phyloP scores from a whole-genome alignment of 768 basidiomycete species.

The Fibroporia radiculosa region DNA sequence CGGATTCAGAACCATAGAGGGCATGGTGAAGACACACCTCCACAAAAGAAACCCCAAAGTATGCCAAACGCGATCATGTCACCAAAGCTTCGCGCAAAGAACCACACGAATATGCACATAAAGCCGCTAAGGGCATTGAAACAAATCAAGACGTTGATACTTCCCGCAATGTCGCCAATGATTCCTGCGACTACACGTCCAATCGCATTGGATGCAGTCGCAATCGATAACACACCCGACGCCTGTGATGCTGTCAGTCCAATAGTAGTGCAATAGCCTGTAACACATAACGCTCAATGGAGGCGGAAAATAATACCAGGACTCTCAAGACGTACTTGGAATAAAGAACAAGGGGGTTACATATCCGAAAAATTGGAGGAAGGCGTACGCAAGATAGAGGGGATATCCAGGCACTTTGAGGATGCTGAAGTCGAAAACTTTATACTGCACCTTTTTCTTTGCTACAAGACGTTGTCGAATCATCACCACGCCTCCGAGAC shows the following conservation, averaged over 20 bases:
- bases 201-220: not conserved
- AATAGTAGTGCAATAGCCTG: constrained; percentile 1
- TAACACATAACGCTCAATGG: not conserved
- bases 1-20: not conserved
- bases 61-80: constrained; percentile 1
- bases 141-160: not conserved
- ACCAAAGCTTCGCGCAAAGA: not conserved
- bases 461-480: not conserved
- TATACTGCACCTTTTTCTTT: not conserved
- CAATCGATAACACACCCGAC: not conserved
- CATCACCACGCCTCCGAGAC: not conserved
- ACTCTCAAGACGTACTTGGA: not conserved
- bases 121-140: not conserved
- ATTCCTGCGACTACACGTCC: not conserved
- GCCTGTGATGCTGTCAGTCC: not conserved
- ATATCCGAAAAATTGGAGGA: not conserved
- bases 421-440: not conserved
- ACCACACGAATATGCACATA: constrained; percentile 1
- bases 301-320: not conserved
- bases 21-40: not conserved
- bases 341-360: not conserved
- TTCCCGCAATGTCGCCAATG: not conserved
- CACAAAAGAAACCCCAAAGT: not conserved
- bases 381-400: not conserved
- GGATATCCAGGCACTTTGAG: not conserved